A percentile compares a stretch with the other conserved stretches of the same genome.
These are phyloP conservation scores for Aspergillus fructus DNA, from an alignment of 2,329 filamentous ascomycete species.

Conservation along the genomic window DNA sequence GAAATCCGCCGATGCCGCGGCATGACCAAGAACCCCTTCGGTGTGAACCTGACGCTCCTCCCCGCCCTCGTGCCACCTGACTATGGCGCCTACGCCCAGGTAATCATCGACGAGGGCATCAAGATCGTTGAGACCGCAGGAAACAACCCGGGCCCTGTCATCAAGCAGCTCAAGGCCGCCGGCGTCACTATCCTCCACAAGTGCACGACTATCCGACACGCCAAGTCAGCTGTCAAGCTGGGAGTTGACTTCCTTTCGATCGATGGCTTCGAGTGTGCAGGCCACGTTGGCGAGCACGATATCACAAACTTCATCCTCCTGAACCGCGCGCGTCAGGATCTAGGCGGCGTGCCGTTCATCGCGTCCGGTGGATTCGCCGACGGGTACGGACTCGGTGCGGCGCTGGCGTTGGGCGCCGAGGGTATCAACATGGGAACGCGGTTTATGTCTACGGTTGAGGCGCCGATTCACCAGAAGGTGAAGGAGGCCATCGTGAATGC, in stretches of 20 bases:
- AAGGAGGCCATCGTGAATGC: slow-evolving; percentile 89
- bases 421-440: slow-evolving; percentile 98
- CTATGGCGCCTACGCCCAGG: slow-evolving; percentile 87
- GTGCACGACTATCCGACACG: slow-evolving; percentile 94
- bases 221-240: slow-evolving; percentile 84
- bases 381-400: slow-evolving; percentile 87
- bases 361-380: slow-evolving; percentile 95
- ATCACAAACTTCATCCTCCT: slow-evolving; percentile 65
- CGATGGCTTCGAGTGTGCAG: slow-evolving; percentile 96
- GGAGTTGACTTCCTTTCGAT: slow-evolving; percentile 97
- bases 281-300: slow-evolving; percentile 56
- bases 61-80: slow-evolving; percentile 86
- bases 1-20: slow-evolving; percentile 85
- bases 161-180: slow-evolving; percentile 79
- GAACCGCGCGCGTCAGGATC: slow-evolving; percentile 76
- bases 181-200: slow-evolving; percentile 86
- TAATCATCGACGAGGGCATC: slow-evolving; percentile 90
- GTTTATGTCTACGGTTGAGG: slow-evolving; percentile 94
- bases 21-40: slow-evolving; percentile 68
- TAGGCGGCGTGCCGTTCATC: slow-evolving; percentile 83
- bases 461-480: slow-evolving; percentile 88
- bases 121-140: slow-evolving; percentile 90
- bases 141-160: slow-evolving; percentile 86
- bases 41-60: slow-evolving; percentile 91
- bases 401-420: slow-evolving; percentile 82